phyloP scores from a whole-genome alignment of 805 yeast species.

The Candida easanensis region DNA sequence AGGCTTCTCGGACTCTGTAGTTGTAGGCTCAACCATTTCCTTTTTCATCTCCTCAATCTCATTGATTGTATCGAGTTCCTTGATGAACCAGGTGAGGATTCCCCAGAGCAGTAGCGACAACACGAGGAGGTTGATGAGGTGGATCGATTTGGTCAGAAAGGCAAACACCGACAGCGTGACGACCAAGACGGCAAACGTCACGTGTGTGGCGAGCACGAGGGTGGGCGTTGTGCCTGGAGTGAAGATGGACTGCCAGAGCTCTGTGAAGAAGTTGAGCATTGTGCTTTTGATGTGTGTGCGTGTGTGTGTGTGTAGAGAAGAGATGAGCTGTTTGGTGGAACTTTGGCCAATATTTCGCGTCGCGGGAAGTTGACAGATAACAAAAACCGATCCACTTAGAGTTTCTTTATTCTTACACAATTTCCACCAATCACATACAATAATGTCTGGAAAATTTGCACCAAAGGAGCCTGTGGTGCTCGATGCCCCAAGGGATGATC shows the following conservation, averaged over 20 bases:
- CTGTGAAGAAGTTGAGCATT: slow-evolving; percentile 45
- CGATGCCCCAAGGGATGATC: slow-evolving; percentile 47
- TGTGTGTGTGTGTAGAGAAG: neutral
- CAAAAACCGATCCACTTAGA: no score
- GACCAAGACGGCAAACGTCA: slow-evolving; percentile 66
- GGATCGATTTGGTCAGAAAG: slow-evolving; percentile 56
- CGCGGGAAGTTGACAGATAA: no score
- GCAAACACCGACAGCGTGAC: slow-evolving; percentile 56
- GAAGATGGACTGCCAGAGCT: slow-evolving; percentile 87
- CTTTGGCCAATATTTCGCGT: no score
- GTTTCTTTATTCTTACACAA: no score
- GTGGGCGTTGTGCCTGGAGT: slow-evolving; percentile 94
- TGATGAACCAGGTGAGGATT: slow-evolving; percentile 83
- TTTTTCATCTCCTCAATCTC: slow-evolving; percentile 16
- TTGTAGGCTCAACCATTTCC: no score
- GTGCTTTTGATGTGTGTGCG: neutral
- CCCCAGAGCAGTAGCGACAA: slow-evolving; percentile 71
- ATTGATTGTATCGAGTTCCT: slow-evolving; percentile 49
- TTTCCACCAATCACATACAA: no score
- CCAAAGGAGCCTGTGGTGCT: slow-evolving; percentile 54
- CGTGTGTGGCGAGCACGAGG: slow-evolving; percentile 83
- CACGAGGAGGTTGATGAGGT: slow-evolving; percentile 52
- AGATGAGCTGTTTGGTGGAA: no score
- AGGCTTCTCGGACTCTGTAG: neutral
- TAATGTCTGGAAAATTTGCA: slow-evolving; percentile 35